Base-by-base conservation (phyloP, 2,329 filamentous ascomycete genomes). In the Aspergillus amoenus region DNA sequence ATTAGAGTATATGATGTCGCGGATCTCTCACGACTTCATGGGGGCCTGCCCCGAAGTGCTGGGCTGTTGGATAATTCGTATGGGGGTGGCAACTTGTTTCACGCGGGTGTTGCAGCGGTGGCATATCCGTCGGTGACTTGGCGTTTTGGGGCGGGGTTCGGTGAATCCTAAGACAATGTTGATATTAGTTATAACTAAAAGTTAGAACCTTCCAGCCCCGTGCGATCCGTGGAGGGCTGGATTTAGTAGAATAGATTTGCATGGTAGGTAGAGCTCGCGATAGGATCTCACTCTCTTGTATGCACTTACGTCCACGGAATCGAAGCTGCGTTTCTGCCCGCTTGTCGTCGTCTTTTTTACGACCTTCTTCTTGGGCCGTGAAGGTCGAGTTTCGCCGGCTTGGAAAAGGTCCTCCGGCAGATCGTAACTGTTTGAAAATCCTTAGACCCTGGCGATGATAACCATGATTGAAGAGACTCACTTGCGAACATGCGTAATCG, bases 321-420 rank as follows among this genome's bases (percentile, higher is more conserved):
- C 70, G 59, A 76, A 73, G 61, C 62, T 64, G 61, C 75, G 68
- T 60, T 77, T 77, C 60, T 75, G 73, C 24, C 68, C 67, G 52
- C 67, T 64, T 15, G 69, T 42, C 46, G 74, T 68, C 61, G 67
- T 44, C 56, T 70, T 75, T 64, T 73, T 75, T 53, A 74, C 52
- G 42, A 78, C 71, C 70, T 82, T 80, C 73, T 84, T 87, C 74
- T 81, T 78, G 15, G 82, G 80, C 58, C 80, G 83, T 13, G 74
- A 70, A 5, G 90, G 90, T 67, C 85, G 89, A 49, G 79, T 78
- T 74, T 99, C 94, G 67, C 90, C 90, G 22, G 87, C 78, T 47
- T 87, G 68, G 71, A 99, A 99, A 2, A 97, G 87, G 73, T 99
- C 93, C 58, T 91, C 87, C 27, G 94, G 94, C 24, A 99, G 82